A percentile compares a stretch with the other conserved stretches of the same genome.
Evolutionary conservation across 495 filamentous ascomycete species (phyloP).

Genomic region (Penicillium nucicola): DNA sequence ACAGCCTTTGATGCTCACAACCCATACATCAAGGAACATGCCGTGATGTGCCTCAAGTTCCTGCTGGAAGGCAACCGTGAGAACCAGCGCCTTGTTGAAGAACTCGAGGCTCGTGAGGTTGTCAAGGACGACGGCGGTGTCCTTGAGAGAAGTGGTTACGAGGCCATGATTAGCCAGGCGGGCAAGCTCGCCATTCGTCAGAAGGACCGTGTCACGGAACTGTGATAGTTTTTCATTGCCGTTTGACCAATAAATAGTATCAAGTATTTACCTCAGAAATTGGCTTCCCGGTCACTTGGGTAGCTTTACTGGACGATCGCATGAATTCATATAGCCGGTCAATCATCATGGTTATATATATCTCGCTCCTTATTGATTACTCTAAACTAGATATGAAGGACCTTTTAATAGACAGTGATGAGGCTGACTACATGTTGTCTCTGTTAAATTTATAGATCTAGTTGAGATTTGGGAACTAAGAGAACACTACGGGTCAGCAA

Average conservation of each 20-base stretch:
- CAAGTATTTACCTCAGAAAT: not conserved
- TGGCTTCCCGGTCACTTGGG: too few species aligned
- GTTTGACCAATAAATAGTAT: not conserved
- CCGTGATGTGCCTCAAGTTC: constrained; percentile 86
- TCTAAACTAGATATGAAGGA: too few species aligned
- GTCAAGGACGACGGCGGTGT: constrained; percentile 47
- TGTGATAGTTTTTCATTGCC: not conserved
- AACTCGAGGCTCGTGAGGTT: constrained; percentile 55
- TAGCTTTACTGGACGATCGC: not conserved
- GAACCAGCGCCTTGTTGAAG: constrained; percentile 71
- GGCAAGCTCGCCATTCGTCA: constrained; percentile 46
- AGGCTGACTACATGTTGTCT: too few species aligned
- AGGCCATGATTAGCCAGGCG: constrained; percentile 51
- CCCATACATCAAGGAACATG: constrained; percentile 85
- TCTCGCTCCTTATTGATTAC: too few species aligned
- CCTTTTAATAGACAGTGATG: too few species aligned
- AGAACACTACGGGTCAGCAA: too few species aligned
- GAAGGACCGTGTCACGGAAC: constrained; percentile 18
- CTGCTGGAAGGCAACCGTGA: constrained; percentile 79
- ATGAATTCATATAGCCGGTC: too few species aligned
- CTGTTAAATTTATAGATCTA: too few species aligned
- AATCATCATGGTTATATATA: too few species aligned
- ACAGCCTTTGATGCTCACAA: constrained; percentile 85
- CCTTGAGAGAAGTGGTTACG: constrained; percentile 49
- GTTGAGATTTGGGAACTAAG: too few species aligned